These are phyloP conservation scores for Aspergillus steynii DNA, from an alignment of 495 filamentous ascomycete species.

Conservation along the genomic window DNA sequence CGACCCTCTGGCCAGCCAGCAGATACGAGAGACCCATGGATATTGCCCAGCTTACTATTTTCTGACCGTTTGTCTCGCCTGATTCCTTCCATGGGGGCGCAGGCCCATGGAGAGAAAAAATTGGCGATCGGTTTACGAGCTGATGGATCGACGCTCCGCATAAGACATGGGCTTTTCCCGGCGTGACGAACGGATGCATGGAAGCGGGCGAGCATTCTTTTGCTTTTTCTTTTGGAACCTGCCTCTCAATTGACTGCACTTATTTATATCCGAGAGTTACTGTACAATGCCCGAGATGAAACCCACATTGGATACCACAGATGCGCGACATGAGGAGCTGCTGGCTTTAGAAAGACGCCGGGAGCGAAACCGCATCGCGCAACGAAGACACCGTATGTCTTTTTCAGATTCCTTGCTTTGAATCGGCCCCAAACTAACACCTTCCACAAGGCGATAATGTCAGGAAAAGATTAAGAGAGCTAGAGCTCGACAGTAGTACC, in stretches of 20 bases:
- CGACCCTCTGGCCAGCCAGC: neutral
- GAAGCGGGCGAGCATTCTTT: neutral
- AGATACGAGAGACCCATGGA: neutral
- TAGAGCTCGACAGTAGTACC: neutral
- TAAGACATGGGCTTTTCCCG: neutral
- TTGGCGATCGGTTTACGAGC: neutral
- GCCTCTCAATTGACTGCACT: neutral
- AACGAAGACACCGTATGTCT: constrained; percentile 11
- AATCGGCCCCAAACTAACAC: neutral
- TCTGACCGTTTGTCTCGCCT: neutral
- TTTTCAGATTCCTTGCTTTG: neutral
- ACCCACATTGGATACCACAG: neutral
- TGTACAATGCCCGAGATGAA: neutral
- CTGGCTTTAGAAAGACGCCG: constrained; percentile 10
- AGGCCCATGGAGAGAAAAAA: neutral
- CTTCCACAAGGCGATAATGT: constrained; percentile 1
- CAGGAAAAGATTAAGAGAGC: constrained; percentile 1
- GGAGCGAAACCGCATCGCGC: constrained; percentile 10
- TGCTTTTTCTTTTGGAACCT: neutral
- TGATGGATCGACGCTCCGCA: neutral
- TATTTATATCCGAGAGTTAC: neutral
- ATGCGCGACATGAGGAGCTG: constrained; percentile 9
- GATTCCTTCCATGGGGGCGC: neutral
- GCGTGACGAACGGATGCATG: neutral
- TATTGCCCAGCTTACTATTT: neutral